Evolutionary conservation across 176 grass and related monocot genomes (phyloP), one percentile per base, ranked within the genome.

Genomic region (Zea luxurians): DNA sequence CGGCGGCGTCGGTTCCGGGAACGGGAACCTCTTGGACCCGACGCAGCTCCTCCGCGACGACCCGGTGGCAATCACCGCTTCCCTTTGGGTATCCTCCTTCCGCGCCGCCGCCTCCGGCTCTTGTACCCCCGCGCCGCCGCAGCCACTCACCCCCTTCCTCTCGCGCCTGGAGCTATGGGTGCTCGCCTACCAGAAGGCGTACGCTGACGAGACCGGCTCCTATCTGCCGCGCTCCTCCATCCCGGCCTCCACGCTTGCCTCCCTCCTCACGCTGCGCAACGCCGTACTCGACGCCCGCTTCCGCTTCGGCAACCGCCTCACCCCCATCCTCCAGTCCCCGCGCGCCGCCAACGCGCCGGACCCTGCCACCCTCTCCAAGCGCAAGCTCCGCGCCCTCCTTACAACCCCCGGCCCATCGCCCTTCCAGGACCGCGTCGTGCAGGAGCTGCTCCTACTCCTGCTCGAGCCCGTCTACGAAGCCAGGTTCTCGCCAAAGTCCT

Each of bases 161-260:
- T 85, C 84, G 34, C 95, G 89, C 66, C 89, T 98, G 70, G 91
- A 98, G 85, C 80, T 98, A 38, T 98, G 95, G 95, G 89, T 94
- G 48, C 91, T 98, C 37, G 91, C 95, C 13, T 98, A 98, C 85
- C 95, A 98, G 85, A 98, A 98, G 84, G 89, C 89, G 1, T 83
- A 90, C 80, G 91, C 95, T 4, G 95, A 98, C 62, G 95, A 97
- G 68, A 97, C 89, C 3, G 95, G 95, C 46, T 97, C 95, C 54
- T 97, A 97, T 87, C 76, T 97, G 53, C 89, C 95, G 66, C 88
- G 92, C 35, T 88, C 89, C 68, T 92, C 91, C 77, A 86, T 97
- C 73, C 62, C 91, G 21, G 55, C 70, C 11, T 68, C 84, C 64
- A 85, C 83, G n/a, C 80, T 94, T 20, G 17, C 90, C 66, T 86